Conservation (phyloP, 192 early-diverging fungal species). For the Umbelopsis sp. region DNA sequence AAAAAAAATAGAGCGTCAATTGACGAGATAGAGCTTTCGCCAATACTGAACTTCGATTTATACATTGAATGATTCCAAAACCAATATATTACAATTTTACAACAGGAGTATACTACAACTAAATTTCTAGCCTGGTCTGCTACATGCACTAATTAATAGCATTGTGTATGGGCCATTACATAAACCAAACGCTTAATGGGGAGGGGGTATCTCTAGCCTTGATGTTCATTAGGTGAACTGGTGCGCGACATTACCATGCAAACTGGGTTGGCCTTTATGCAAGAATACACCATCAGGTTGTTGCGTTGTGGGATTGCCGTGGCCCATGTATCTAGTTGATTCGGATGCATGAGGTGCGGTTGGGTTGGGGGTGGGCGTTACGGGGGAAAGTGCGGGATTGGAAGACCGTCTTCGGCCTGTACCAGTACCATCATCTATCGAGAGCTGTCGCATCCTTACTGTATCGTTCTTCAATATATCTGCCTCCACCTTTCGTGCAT, state of each 20-base stretch:
- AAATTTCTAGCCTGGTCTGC: neutral
- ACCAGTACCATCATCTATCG: neutral
- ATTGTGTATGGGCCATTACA: neutral
- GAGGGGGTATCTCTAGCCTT: neutral
- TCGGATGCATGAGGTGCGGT: neutral
- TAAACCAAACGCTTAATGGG: neutral
- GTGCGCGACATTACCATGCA: neutral
- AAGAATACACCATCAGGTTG: no score
- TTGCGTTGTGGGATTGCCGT: no score
- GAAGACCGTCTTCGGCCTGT: neutral
- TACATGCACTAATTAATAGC: no score
- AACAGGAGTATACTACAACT: neutral
- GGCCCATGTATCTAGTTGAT: neutral
- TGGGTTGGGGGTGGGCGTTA: neutral
- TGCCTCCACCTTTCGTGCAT: neutral
- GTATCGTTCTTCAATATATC: neutral
- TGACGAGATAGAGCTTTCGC: no score
- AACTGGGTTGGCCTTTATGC: no score
- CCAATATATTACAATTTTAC: neutral
- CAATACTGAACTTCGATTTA: no score
- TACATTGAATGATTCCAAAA: slow-evolving; percentile 26
- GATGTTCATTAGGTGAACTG: neutral
- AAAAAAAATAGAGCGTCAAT: no score
- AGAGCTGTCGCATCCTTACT: neutral
- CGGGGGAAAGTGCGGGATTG: neutral